These are phyloP conservation scores for Dichomitus squalens DNA, from an alignment of 1,284 basidiomycete genomes.

Conservation along the genomic window DNA sequence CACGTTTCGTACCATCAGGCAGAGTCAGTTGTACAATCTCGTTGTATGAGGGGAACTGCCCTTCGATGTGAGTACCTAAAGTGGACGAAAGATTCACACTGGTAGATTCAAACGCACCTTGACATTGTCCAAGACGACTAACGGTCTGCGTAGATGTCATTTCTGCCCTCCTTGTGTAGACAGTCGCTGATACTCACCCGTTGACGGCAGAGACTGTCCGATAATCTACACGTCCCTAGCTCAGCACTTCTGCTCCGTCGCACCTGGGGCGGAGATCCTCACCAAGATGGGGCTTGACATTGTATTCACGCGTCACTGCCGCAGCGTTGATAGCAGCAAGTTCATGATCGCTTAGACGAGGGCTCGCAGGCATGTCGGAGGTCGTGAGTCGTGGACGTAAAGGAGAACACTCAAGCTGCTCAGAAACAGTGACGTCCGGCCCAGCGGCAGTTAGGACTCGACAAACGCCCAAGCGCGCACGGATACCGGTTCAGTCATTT, in stretches of 20 bases:
- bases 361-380: conserved; percentile 45
- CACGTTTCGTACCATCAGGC: conserved; percentile 93
- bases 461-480: conserved; percentile 9
- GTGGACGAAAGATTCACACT: background rate
- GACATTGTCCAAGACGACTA: conserved; percentile 98
- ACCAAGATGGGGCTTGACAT: conserved; percentile 91
- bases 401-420: background rate
- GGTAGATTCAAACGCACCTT: conserved; percentile 59
- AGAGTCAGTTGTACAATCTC: conserved; percentile 97
- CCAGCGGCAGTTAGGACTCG: conserved; percentile 14
- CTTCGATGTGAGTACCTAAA: conserved; percentile 6
- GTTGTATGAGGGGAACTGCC: conserved; percentile 97
- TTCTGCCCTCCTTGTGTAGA: conserved; percentile 3
- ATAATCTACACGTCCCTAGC: conserved; percentile 66
- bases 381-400: conserved; percentile 12
- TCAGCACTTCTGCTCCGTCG: conserved; percentile 13
- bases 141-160: conserved; percentile 58
- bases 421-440: conserved; percentile 23
- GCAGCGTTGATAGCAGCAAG: conserved; percentile 85
- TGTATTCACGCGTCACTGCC: conserved; percentile 84
- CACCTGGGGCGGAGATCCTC: conserved; percentile 17
- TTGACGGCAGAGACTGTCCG: conserved; percentile 96
- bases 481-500: conserved; percentile 11
- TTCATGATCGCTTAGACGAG: conserved; percentile 73
- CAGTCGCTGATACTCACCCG: conserved; percentile 59